These are phyloP conservation scores for Ophiostoma fasciatum DNA, from an alignment of 2,329 filamentous ascomycete species.

Conservation along the genomic window DNA sequence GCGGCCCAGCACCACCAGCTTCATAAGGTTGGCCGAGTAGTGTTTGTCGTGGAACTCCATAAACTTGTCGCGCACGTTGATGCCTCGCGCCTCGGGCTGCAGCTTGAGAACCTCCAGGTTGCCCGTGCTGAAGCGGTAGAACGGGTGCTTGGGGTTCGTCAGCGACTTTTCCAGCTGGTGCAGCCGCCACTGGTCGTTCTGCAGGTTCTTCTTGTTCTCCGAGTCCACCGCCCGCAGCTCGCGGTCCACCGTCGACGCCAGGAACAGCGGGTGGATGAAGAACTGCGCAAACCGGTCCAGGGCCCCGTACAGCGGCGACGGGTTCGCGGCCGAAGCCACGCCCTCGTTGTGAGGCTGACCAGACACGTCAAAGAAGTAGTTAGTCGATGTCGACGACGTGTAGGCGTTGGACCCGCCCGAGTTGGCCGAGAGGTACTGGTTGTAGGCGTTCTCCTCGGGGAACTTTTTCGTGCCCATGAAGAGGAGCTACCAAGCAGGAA, in stretches of 20 bases:
- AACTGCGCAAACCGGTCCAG: conserved; percentile 89
- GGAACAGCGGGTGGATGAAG: conserved; percentile 77
- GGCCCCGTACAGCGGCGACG: conserved; percentile 57
- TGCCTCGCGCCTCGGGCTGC: conserved; percentile 58
- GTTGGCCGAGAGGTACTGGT: conserved; percentile 77
- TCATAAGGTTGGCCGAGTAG: conserved; percentile 91
- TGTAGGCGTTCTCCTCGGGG: conserved; percentile 89
- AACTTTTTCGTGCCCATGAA: conserved; percentile 99
- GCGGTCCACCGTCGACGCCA: conserved; percentile 70
- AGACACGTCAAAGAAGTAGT: conserved; percentile 94
- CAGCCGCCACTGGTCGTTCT: conserved; percentile 77
- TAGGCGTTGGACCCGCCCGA: conserved; percentile 92
- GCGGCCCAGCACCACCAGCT: conserved; percentile 70
- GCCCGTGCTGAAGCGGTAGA: conserved; percentile 82
- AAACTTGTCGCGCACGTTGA: conserved; percentile 81
- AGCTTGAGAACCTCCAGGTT: conserved; percentile 78
- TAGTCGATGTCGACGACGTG: conserved; percentile 83
- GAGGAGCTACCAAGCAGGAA: conserved; percentile 54
- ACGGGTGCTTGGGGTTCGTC: conserved; percentile 79
- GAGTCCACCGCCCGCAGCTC: conserved; percentile 84
- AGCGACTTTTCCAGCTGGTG: conserved; percentile 78
- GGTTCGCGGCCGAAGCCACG: conserved; percentile 38
- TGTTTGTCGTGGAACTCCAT: conserved; percentile 82
- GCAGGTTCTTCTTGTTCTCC: conserved; percentile 94
- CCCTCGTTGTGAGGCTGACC: conserved; percentile 55